Evolutionary conservation across 352 stramenopile genomes (phyloP).

Genomic region (Globisporangium barbulae): DNA sequence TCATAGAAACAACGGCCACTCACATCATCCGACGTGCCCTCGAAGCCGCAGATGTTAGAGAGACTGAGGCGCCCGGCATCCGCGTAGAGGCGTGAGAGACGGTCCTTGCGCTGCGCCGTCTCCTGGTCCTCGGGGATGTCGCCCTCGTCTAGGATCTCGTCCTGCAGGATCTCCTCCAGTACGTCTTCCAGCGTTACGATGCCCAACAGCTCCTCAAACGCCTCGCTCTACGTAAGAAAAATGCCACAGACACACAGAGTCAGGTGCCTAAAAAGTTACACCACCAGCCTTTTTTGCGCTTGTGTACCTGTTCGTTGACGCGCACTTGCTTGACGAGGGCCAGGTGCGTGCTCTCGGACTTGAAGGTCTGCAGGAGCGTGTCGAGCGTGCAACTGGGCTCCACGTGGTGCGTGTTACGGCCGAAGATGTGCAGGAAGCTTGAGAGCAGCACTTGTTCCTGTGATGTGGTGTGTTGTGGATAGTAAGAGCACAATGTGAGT

Average conservation of each 20-base stretch:
- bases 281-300: not conserved
- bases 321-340: constrained; percentile 94
- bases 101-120: constrained; percentile 44
- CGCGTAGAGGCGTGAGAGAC: constrained; percentile 44
- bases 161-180: constrained; percentile 96
- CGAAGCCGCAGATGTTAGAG: constrained; percentile 35
- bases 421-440: constrained; percentile 71
- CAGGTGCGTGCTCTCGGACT: constrained; percentile 91
- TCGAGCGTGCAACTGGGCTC: constrained; percentile 91
- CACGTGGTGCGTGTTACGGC: constrained; percentile 63
- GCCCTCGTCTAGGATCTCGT: constrained; percentile 96
- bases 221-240: constrained; percentile 49
- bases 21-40: constrained; percentile 34
- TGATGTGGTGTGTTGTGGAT: not conserved
- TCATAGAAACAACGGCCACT: not conserved
- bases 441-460: constrained; percentile 63
- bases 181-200: constrained; percentile 99
- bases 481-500: not conserved
- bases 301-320: constrained; percentile 34
- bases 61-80: constrained; percentile 42
- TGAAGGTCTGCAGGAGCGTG: constrained; percentile 94
- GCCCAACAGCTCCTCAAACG: constrained; percentile 92
- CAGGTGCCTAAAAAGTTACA: too few relatives aligned
- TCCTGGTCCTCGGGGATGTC: constrained; percentile 60
- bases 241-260: not conserved